These are phyloP conservation scores for Suhomyces canberraensis DNA, from an alignment of 805 yeast genomes.

Conservation along the genomic window DNA sequence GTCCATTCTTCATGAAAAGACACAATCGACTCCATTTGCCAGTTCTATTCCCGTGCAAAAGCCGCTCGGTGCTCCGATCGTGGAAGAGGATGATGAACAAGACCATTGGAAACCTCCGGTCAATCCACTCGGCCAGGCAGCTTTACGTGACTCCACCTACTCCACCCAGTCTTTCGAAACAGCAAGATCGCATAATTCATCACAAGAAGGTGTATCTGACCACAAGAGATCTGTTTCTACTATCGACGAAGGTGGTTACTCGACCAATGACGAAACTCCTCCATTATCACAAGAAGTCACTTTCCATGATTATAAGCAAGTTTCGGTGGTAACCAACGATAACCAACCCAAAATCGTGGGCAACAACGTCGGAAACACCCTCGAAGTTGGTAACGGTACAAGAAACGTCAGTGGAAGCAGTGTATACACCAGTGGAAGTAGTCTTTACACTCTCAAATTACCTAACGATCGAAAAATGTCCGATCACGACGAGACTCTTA, in stretches of 20 bases:
- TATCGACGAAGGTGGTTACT: slow-evolving; percentile 17
- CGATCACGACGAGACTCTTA: slow-evolving; percentile 26
- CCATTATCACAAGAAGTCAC: slow-evolving; percentile 21
- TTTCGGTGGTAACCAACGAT: slow-evolving; percentile 8
- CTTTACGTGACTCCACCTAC: slow-evolving; percentile 6
- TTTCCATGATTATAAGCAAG: slow-evolving; percentile 19
- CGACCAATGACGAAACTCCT: slow-evolving; percentile 22
- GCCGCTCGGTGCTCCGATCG: background rate
- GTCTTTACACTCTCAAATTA: background rate
- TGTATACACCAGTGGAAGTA: slow-evolving; percentile 1
- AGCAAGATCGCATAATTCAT: slow-evolving; percentile 15
- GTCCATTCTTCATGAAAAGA: slow-evolving; percentile 22
- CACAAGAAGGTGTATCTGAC: background rate
- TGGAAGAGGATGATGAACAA: slow-evolving; percentile 18
- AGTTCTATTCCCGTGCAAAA: background rate
- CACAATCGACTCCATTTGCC: slow-evolving; percentile 1
- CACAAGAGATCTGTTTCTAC: slow-evolving; percentile 17
- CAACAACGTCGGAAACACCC: slow-evolving; percentile 85
- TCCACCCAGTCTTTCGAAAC: slow-evolving; percentile 29
- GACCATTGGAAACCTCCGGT: background rate
- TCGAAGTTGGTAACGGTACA: slow-evolving; percentile 27
- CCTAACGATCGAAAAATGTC: slow-evolving; percentile 1
- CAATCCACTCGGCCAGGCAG: slow-evolving; percentile 1
- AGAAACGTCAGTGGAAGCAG: slow-evolving; percentile 1
- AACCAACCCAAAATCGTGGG: slow-evolving; percentile 82